Base-by-base conservation (phyloP, 2,329 filamentous ascomycete genomes). In the Leptographium lundbergii region DNA sequence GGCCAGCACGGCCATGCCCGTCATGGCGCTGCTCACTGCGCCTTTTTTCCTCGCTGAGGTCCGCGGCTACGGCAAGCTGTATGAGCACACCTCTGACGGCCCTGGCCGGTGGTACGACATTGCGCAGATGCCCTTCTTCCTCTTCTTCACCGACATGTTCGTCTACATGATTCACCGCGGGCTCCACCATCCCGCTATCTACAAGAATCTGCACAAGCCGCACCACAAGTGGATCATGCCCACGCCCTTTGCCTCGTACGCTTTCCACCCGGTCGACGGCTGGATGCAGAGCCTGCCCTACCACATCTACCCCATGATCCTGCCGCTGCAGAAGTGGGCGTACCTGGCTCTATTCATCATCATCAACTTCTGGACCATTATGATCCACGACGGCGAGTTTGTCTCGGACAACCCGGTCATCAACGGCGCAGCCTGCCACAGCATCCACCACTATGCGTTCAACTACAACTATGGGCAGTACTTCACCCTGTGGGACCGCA, bases 191-290 rank as follows among this genome's bases (percentile, higher is more conserved):
- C 88, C 88, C 19, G 69, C 75, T 54, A 70, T 94, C 66, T 97
- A 97, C 82, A 95, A 91, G 77, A 78, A 78, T 65, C 80, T 96
- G 56, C 92, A 97, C 82, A 97, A 97, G 82, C 87, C 91, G 65
- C 92, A 97, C 75, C 92, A 97, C 84, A 96, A 96, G 78, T 97
- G 92, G 92, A 96, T 97, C 74, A 95, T 96, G 89, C 92, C 92
- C 3, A 95, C 90, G 3, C 92, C 92, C 0, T 96, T 84, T 71
- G 91, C 92, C 50, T 91, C 87, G 66, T 88, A 96, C 69, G 92
- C 92, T 60, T 97, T 97, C 81, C 91, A 97, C 76, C 91, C 92
- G 1, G 71, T 96, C 57, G 92, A 97, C 69, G 92, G 92, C 68
- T 96, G 87, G 74, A 81, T 85, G 13, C 92, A 97, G 76, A 88